phyloP scores from a whole-genome alignment of 192 early-diverging fungal genomes.

The Geranomyces variabilis region DNA sequence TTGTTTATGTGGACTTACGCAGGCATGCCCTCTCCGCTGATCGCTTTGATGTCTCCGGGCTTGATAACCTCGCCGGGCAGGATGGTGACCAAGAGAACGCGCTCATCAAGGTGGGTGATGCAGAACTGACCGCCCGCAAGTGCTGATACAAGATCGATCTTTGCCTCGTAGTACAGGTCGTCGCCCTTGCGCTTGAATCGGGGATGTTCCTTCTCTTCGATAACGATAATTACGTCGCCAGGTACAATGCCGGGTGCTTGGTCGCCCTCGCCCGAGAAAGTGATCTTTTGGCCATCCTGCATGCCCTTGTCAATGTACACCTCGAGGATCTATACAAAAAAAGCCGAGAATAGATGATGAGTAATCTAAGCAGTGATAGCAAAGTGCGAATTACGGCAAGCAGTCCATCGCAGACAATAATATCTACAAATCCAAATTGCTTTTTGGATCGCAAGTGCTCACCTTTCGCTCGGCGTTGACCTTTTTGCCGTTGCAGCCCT shows the following conservation, averaged over 20 bases:
- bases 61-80: slow-evolving; percentile 94
- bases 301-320: slow-evolving; percentile 98
- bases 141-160: slow-evolving; percentile 93
- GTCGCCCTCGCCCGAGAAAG: slow-evolving; percentile 95
- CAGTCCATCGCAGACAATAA: too few species aligned
- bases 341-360: background rate
- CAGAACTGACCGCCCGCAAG: slow-evolving; percentile 92
- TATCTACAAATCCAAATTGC: too few species aligned
- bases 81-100: slow-evolving; percentile 84
- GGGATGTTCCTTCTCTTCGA: slow-evolving; percentile 94
- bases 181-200: slow-evolving; percentile 91
- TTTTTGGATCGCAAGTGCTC: slow-evolving; percentile 12
- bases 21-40: slow-evolving; percentile 95
- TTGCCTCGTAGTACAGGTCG: slow-evolving; percentile 89
- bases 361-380: too few species aligned
- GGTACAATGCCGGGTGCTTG: slow-evolving; percentile 91
- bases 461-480: slow-evolving; percentile 87
- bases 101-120: slow-evolving; percentile 93
- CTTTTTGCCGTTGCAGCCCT: slow-evolving; percentile 89
- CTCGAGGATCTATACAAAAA: slow-evolving; percentile 70
- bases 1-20: slow-evolving; percentile 65
- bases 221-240: slow-evolving; percentile 97
- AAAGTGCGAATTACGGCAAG: too few species aligned
- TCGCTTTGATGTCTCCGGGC: slow-evolving; percentile 86
- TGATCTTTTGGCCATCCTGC: slow-evolving; percentile 93